These are phyloP conservation scores for Trypanosoma platydactyli DNA, from an alignment of 208 protist genomes.

Conservation along the genomic window DNA sequence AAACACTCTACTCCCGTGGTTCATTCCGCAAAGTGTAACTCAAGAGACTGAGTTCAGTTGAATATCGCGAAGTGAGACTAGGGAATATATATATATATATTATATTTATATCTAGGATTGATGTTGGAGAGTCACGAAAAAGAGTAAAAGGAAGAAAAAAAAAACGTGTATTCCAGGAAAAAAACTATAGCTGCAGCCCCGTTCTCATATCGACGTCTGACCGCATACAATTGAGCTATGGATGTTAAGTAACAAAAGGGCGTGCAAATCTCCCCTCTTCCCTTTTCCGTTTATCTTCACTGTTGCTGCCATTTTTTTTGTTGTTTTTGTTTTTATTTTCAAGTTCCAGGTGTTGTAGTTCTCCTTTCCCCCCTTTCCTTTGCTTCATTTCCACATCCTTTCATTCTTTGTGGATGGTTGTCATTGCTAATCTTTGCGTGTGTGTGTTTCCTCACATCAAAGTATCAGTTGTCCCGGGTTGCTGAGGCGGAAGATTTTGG, in stretches of 20 bases:
- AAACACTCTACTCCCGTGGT: too few species aligned
- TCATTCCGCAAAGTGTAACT: too few species aligned
- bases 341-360: constrained; percentile 26
- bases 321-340: too few species aligned
- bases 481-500: neutral
- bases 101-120: too few species aligned
- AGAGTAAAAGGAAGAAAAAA: constrained; percentile 17
- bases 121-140: too few species aligned
- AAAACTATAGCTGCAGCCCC: neutral
- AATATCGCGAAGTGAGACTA: neutral
- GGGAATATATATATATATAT: too few species aligned
- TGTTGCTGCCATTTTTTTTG: too few species aligned
- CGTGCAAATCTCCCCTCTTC: neutral
- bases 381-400: too few species aligned
- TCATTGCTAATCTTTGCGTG: constrained; percentile 24
- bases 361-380: constrained; percentile 2
- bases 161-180: neutral
- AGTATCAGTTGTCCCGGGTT: neutral
- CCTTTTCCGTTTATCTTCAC: neutral
- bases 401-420: neutral
- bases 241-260: too few species aligned
- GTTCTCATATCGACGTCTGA: too few species aligned
- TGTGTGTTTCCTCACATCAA: constrained; percentile 22
- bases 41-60: too few species aligned
- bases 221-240: too few species aligned